Evolutionary conservation across 805 yeast species (phyloP).

Genomic region (Candida michaelii): DNA sequence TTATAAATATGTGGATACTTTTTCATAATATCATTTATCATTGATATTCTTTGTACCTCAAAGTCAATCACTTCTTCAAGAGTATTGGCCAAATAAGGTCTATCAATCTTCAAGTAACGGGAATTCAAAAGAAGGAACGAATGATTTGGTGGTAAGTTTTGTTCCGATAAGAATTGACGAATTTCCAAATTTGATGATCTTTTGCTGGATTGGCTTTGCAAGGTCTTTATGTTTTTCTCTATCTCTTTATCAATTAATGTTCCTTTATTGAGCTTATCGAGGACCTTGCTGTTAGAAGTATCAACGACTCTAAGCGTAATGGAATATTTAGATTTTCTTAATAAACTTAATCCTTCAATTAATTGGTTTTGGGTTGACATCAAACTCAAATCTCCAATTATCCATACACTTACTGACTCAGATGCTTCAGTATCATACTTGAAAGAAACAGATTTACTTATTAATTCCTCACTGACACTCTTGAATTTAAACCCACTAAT

Average conservation of each 20-base stretch:
- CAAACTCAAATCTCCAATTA: constrained; percentile 56
- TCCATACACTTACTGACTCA: constrained; percentile 30
- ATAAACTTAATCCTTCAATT: constrained; percentile 28
- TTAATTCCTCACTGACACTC: constrained; percentile 24
- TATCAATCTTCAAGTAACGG: constrained; percentile 42
- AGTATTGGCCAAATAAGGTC: constrained; percentile 22
- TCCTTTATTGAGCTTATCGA: constrained; percentile 7
- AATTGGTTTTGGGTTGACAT: constrained; percentile 25
- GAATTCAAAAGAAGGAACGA: constrained; percentile 54
- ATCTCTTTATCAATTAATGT: neutral
- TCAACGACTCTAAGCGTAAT: constrained; percentile 39
- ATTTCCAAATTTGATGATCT: constrained; percentile 4
- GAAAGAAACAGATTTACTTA: constrained; percentile 24
- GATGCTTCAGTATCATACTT: constrained; percentile 20
- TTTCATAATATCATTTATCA: constrained; percentile 26
- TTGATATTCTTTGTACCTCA: constrained; percentile 46
- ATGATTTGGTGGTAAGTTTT: constrained; percentile 31
- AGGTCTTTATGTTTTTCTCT: neutral
- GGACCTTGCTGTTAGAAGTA: constrained; percentile 17
- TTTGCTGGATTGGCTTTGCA: neutral
- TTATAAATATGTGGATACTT: constrained; percentile 28
- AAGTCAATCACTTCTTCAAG: constrained; percentile 42
- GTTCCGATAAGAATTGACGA: constrained; percentile 24
- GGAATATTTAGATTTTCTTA: constrained; percentile 24
- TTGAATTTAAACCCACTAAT: constrained; percentile 34